Percentiles rank a stretch among this genome's conserved stretches.
Evolutionary conservation across 495 filamentous ascomycete genomes (phyloP).

Genomic region (Chlorociboria aeruginascens): DNA sequence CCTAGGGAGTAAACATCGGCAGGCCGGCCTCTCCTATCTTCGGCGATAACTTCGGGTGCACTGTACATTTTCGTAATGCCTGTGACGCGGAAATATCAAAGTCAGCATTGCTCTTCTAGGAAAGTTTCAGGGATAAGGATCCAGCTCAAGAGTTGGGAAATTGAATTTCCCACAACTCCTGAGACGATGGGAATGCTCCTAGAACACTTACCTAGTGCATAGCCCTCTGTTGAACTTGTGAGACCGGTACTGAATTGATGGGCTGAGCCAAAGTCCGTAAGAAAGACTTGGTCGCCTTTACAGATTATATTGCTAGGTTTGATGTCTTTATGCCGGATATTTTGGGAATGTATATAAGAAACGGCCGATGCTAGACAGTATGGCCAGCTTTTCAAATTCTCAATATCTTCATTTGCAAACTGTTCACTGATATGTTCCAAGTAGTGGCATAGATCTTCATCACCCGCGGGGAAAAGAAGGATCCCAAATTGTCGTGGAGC

Average conservation of each 20-base stretch:
- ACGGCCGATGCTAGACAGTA: conserved; percentile 25
- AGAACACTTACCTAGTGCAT: not conserved
- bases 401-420: not conserved
- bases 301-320: conserved; percentile 32
- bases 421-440: conserved; percentile 1
- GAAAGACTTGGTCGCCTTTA: conserved; percentile 19
- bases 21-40: conserved; percentile 14
- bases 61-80: conserved; percentile 14
- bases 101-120: not conserved
- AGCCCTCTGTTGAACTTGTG: not conserved
- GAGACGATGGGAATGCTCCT: not conserved
- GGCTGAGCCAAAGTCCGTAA: conserved; percentile 28
- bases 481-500: conserved; percentile 4
- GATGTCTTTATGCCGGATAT: conserved; percentile 29
- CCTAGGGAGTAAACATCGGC: conserved; percentile 32
- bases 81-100: not conserved
- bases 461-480: conserved; percentile 1
- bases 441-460: conserved; percentile 4
- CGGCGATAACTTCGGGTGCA: conserved; percentile 22
- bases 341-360: conserved; percentile 23
- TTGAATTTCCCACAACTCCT: not conserved
- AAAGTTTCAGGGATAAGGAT: not conserved
- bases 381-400: conserved; percentile 19
- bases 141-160: not conserved
- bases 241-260: not conserved